Evolutionary conservation across 371 early-diverging fungal genomes (phyloP), one percentile per base, ranked within the genome.

Genomic region (Actinomortierella wolfii): DNA sequence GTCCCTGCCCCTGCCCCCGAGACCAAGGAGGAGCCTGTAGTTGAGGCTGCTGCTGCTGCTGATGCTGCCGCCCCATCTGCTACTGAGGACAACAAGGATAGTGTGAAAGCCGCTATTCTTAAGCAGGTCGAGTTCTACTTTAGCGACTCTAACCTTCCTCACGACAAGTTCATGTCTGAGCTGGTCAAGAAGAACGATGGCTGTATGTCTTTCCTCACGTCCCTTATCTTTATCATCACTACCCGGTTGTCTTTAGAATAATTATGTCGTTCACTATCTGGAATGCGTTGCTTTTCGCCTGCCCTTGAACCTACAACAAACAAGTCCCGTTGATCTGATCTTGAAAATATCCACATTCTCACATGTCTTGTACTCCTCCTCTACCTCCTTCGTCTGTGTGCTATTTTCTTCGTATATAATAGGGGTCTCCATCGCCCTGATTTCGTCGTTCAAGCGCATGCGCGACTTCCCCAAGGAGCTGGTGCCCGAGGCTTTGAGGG

Each of bases 111-210:
- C 57, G 85, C 86, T 78, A 83, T 92, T 51, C 71, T 83, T 26
- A 81, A 84, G 63, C 92, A 92, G 75, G 85, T 92, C 59, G 86
- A 90, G 76, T 90, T 89, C 76, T 92, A 92, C 77, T 91, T 92
- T 62, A 81, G 87, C 70, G 91, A 92, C 61, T 80, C 86, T 44
- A 92, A 91, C 78, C 77, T 92, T 59, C 88, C 86, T 57, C 81
- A 76, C 47, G 92, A 92, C 76, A 83, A 81, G 61, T 92, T 78
- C 56, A 78, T 92, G 79, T 80, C 78, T 68, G 83, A 81, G 63
- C 65, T 81, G 54, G 77, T 82, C 52, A 60, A 67, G 28, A 81
- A 81, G 56, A 78, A 82, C 47, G 84, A 84, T 25, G 81, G 83
- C 48, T 88, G 88, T 86, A 86, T 55, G 74, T 67, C 34, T 34